phyloP scores from a whole-genome alignment of 225 moss, liverwort and hornwort species.

The Pseudoscleropodium purum region DNA sequence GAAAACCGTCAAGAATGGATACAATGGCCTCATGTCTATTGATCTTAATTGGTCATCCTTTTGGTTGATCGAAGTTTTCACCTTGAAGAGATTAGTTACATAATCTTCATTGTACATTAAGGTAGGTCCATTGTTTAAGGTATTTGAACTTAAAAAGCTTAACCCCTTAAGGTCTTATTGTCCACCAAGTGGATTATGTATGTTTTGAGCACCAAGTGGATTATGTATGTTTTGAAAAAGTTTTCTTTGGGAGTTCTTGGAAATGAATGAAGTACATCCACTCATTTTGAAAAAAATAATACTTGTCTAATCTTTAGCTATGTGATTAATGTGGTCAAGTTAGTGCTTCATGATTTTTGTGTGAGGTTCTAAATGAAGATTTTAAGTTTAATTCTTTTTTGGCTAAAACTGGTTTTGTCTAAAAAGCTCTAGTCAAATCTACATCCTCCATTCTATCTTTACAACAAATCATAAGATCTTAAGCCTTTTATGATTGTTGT shows the following conservation, averaged over 20 bases:
- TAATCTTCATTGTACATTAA: no score
- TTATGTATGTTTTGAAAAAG: background rate
- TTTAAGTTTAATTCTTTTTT: no score
- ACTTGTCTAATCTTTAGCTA: background rate
- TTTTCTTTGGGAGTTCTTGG: background rate
- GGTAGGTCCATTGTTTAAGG: rapidly evolving
- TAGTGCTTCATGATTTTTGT: background rate
- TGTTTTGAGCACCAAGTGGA: background rate
- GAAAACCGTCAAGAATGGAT: background rate
- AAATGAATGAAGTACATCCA: background rate
- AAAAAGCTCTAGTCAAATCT: background rate
- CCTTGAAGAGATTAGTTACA: background rate
- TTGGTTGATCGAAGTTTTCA: background rate
- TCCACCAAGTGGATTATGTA: background rate
- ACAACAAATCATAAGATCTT: background rate
- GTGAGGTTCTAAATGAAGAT: background rate
- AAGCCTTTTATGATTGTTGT: background rate
- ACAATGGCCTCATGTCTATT: background rate
- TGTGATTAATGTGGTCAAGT: background rate
- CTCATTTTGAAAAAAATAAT: background rate
- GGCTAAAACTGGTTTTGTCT: background rate
- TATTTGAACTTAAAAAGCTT: background rate
- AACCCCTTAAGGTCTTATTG: background rate
- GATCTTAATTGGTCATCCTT: background rate
- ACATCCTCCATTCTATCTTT: background rate